phyloP scores from a whole-genome alignment of 768 basidiomycete genomes.

The Rhodotorula paludigena region DNA sequence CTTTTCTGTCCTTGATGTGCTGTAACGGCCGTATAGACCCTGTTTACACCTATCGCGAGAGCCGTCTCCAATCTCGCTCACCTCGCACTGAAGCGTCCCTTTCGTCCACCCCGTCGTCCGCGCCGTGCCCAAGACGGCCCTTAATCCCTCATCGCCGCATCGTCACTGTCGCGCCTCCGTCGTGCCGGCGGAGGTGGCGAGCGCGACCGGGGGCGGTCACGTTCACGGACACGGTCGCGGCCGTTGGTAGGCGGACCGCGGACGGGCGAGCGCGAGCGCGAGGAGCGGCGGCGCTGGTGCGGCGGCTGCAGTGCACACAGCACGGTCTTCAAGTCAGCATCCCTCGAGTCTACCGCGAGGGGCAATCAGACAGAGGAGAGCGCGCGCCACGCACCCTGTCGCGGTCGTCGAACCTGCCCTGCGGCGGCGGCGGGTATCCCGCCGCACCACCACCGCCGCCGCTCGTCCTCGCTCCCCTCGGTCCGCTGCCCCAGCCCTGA shows the following conservation, averaged over 20 bases:
- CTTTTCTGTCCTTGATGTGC: too few relatives aligned
- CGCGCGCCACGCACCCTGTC: not conserved
- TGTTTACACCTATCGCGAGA: too few relatives aligned
- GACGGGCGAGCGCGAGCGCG: not conserved
- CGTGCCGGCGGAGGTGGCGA: not conserved
- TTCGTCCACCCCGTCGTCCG: too few relatives aligned
- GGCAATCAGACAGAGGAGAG: not conserved
- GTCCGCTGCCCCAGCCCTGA: not conserved
- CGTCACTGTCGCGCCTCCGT: too few relatives aligned
- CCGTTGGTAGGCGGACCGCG: too few relatives aligned
- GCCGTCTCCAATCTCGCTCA: too few relatives aligned
- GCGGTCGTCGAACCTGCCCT: not conserved
- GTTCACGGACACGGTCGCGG: too few relatives aligned
- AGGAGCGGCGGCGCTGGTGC: not conserved
- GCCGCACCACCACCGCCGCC: not conserved
- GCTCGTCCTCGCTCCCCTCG: too few relatives aligned
- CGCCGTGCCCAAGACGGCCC: too few relatives aligned
- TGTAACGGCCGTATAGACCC: too few relatives aligned
- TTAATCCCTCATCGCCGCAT: too few relatives aligned
- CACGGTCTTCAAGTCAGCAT: not conserved
- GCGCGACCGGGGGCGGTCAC: not conserved
- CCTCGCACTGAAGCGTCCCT: too few relatives aligned
- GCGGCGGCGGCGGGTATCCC: not conserved
- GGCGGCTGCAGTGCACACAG: not conserved
- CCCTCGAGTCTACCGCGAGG: not conserved